Conservation (phyloP, 1,139 yeast species). For the Eremothecium coryli region DNA sequence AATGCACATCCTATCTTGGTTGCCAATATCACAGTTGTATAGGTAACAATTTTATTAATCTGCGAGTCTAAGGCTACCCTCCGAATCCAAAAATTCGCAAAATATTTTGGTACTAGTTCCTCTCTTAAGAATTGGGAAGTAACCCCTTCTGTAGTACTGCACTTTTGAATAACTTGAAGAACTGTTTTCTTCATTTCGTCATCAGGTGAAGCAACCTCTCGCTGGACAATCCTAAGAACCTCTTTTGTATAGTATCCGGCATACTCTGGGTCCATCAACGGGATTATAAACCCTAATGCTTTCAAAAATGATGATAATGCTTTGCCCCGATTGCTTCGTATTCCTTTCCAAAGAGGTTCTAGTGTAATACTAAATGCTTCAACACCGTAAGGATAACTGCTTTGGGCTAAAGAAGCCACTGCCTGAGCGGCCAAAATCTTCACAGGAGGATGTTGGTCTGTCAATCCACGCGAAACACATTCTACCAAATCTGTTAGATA, state of each 20-base stretch:
- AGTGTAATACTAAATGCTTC: constrained; percentile 61
- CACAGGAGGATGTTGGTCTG: constrained; percentile 63
- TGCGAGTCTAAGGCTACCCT: constrained; percentile 52
- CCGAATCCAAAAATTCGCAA: constrained; percentile 71
- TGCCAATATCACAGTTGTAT: constrained; percentile 63
- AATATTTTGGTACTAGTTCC: constrained; percentile 54
- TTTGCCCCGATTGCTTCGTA: constrained; percentile 68
- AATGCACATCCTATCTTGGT: constrained; percentile 57
- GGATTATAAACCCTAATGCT: constrained; percentile 73
- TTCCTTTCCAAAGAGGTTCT: constrained; percentile 76
- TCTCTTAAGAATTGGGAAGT: constrained; percentile 39
- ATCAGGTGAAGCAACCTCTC: constrained; percentile 77
- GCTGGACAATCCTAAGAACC: constrained; percentile 51
- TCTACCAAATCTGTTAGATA: constrained; percentile 56
- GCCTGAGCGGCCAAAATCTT: constrained; percentile 65
- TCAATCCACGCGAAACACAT: constrained; percentile 51
- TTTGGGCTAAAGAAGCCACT: constrained; percentile 68
- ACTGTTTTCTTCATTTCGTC: constrained; percentile 82
- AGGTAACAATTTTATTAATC: constrained; percentile 53
- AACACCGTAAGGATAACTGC: constrained; percentile 84
- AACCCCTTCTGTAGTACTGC: constrained; percentile 45
- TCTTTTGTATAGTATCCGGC: constrained; percentile 72
- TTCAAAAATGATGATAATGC: constrained; percentile 66
- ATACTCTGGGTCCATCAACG: constrained; percentile 79
- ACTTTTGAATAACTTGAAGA: constrained; percentile 50